Conservation (phyloP, 2,329 filamentous ascomycete species). For the Colletotrichum liaoningense region DNA sequence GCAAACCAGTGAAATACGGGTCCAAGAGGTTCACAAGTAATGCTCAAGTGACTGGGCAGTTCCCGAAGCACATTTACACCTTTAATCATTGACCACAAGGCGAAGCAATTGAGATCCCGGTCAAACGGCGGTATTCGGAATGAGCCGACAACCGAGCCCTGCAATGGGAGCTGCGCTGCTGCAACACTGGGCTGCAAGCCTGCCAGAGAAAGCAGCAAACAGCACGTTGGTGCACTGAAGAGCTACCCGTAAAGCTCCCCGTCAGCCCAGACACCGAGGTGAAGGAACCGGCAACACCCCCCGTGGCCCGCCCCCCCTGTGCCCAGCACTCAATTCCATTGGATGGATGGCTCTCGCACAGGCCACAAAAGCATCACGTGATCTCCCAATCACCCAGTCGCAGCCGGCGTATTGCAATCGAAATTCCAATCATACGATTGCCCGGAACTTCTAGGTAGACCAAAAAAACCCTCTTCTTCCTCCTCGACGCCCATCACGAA, state of each 20-base stretch:
- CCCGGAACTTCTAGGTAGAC: conserved; percentile 34
- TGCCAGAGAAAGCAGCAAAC: neutral
- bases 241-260: conserved; percentile 1
- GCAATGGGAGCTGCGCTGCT: neutral
- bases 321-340: conserved; percentile 14
- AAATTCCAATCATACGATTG: conserved; percentile 38
- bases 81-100: neutral
- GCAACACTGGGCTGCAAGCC: neutral
- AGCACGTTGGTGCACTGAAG: neutral
- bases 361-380: neutral
- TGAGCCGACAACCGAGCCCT: conserved; percentile 23
- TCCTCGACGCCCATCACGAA: conserved; percentile 20
- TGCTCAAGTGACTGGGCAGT: neutral
- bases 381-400: conserved; percentile 23
- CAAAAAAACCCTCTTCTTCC: conserved; percentile 38
- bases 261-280: conserved; percentile 26
- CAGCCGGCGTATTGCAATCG: conserved; percentile 35
- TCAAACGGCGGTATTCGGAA: conserved; percentile 29
- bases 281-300: neutral
- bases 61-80: neutral
- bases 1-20: neutral
- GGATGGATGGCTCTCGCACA: conserved; percentile 1
- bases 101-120: conserved; percentile 4
- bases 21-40: neutral
- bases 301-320: neutral